Conservation (phyloP, 768 basidiomycete species). For the Leccinum pellstonianum region DNA sequence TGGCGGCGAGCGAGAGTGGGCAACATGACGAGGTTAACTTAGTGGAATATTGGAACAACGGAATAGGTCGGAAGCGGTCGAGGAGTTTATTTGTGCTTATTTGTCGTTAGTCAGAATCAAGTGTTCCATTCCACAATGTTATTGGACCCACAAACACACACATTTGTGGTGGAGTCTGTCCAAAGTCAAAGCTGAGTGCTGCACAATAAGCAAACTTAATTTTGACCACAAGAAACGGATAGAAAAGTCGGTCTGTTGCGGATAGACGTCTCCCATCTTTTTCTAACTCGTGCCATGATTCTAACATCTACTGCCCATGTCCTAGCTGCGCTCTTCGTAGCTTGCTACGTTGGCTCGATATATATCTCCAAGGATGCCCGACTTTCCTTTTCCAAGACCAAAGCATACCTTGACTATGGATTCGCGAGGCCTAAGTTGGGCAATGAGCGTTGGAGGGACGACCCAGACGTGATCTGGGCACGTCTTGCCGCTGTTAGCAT, state of each 20-base stretch:
- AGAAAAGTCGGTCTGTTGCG: constrained; percentile 15
- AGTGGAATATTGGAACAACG: constrained; percentile 1
- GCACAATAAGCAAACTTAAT: not conserved
- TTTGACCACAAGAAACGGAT: not conserved
- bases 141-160: constrained; percentile 8
- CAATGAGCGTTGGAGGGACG: constrained; percentile 68
- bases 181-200: not conserved
- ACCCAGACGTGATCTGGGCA: constrained; percentile 81
- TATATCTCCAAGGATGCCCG: constrained; percentile 71
- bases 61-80: constrained; percentile 21
- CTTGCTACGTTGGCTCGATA: constrained; percentile 78
- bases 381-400: constrained; percentile 45
- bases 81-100: not conserved
- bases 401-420: constrained; percentile 25
- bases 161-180: constrained; percentile 2
- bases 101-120: constrained; percentile 23
- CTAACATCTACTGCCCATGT: constrained; percentile 45
- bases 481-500: constrained; percentile 65
- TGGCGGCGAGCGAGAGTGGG: constrained; percentile 82
- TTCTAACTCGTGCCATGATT: constrained; percentile 19
- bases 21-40: constrained; percentile 55
- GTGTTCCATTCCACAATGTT: not conserved
- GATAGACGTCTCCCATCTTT: not conserved
- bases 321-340: constrained; percentile 57
- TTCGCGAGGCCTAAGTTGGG: constrained; percentile 32